phyloP scores from a whole-genome alignment of 164 flowering plant genomes.

The Warburgia ugandensis region DNA sequence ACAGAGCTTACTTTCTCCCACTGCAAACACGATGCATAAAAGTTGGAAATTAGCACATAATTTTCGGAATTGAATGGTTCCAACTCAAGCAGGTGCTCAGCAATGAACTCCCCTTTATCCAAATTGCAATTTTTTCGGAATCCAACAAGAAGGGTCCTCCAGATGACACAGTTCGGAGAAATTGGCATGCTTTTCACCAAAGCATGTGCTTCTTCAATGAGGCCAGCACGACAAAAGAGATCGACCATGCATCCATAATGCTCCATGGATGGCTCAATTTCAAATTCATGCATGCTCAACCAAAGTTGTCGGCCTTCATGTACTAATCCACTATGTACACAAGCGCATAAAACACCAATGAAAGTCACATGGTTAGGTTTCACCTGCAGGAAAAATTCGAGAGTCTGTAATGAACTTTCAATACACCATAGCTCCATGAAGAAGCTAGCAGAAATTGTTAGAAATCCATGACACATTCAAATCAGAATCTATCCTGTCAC shows the following conservation, averaged over 20 bases:
- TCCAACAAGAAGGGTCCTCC: constrained; percentile 40
- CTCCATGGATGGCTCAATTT: constrained; percentile 38
- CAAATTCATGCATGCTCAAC: constrained; percentile 25
- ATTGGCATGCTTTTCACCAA: constrained; percentile 28
- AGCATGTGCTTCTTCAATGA: constrained; percentile 25
- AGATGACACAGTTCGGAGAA: constrained; percentile 26
- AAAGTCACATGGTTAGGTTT: constrained; percentile 35
- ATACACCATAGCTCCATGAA: too few species aligned
- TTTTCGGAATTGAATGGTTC: constrained; percentile 42
- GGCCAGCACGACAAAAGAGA: constrained; percentile 35
- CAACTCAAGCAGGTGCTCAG: constrained; percentile 26
- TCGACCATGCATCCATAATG: constrained; percentile 50
- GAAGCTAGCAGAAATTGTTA: too few species aligned
- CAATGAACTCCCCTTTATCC: constrained; percentile 26
- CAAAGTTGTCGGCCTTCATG: constrained; percentile 27
- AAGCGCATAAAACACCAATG: constrained; percentile 41
- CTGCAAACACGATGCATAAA: constrained; percentile 27
- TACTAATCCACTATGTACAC: constrained; percentile 37
- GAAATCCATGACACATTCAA: too few species aligned
- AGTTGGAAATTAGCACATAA: constrained; percentile 30
- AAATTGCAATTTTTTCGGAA: constrained; percentile 23
- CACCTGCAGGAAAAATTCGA: constrained; percentile 20
- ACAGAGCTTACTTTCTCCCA: constrained; percentile 35
- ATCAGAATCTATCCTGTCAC: too few species aligned
- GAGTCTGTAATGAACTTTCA: too few species aligned